phyloP scores from a whole-genome alignment of 257 asterid genomes.

The Nemophila menziesii region DNA sequence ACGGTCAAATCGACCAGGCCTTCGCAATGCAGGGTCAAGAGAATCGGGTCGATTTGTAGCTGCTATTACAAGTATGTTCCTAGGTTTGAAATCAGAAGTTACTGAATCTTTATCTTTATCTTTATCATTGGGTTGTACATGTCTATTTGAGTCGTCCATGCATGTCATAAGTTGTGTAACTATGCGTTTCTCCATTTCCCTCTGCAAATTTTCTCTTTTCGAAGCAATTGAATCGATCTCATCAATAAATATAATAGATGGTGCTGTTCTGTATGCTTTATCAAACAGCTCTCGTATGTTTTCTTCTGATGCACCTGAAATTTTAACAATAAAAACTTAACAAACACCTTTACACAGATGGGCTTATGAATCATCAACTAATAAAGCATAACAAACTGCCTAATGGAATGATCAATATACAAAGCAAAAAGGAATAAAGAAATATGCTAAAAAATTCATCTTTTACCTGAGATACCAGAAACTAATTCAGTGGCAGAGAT shows the following conservation, averaged over 20 bases:
- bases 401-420: not conserved
- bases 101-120: constrained; percentile 18
- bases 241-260: constrained; percentile 89
- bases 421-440: not conserved
- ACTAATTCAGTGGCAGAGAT: constrained; percentile 89
- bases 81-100: constrained; percentile 25
- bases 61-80: constrained; percentile 77
- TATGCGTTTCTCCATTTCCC: constrained; percentile 81
- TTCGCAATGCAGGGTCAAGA: constrained; percentile 78
- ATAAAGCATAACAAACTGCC: not conserved
- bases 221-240: constrained; percentile 94
- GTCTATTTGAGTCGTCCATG: constrained; percentile 67
- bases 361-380: not conserved
- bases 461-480: constrained; percentile 79
- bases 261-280: constrained; percentile 72
- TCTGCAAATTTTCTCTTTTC: constrained; percentile 66
- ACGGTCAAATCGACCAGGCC: constrained; percentile 91
- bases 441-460: not conserved
- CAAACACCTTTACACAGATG: not conserved
- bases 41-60: constrained; percentile 89
- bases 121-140: constrained; percentile 24
- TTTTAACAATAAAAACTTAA: constrained; percentile 7
- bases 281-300: constrained; percentile 66
- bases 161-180: constrained; percentile 79
- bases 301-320: constrained; percentile 83